Base-by-base conservation (phyloP, 2,329 filamentous ascomycete genomes). In the Paraphaeosphaeria minitans region DNA sequence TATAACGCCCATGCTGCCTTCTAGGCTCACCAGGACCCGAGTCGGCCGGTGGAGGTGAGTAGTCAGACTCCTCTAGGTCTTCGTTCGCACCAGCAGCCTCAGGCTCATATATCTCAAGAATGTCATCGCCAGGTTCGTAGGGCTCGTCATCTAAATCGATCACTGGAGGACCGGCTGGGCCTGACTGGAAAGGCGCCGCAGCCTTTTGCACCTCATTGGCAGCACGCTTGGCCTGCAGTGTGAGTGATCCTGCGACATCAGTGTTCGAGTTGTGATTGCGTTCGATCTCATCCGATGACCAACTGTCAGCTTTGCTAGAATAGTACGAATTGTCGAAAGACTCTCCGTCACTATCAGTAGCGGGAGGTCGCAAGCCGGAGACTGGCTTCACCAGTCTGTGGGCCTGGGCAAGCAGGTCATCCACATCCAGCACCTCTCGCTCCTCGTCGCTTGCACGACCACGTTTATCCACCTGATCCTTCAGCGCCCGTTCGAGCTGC, bases 271-370 rank as follows among this genome's bases (percentile, higher is more conserved):
- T 65, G 60, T 67, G 67, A 62, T 67, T 69, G 61, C 62, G 57
- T 61, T 75, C 74, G 70, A 60, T 59, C 57, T 79, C 76, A 61
- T 83, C 81, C 74, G 85, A 82, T 73, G 85, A 79, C 64, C 93
- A 96, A 75, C 93, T 91, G 81, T 93, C 89, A 63, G 85, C 85
- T 80, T 90, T 91, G 79, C 93, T 97, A 66, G 94, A 97, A 82
- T 98, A 97, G 78, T 96, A 96, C 42, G 93, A 95, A 73, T 96
- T 93, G 79, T 97, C 93, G 80, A 93, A 91, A 37, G 92, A 95
- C 77, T 94, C 91, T 84, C 84, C 84, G 75, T 87, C 87, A 71
- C 82, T 82, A 77, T 88, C 82, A 80, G 86, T 85, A 82, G 82
- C 81, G 59, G 78, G 75, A 62, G 78, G 74, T 39, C 66, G 78